These are phyloP conservation scores for Nelumbo lutea DNA, from an alignment of 164 flowering plant species.

Conservation along the genomic window DNA sequence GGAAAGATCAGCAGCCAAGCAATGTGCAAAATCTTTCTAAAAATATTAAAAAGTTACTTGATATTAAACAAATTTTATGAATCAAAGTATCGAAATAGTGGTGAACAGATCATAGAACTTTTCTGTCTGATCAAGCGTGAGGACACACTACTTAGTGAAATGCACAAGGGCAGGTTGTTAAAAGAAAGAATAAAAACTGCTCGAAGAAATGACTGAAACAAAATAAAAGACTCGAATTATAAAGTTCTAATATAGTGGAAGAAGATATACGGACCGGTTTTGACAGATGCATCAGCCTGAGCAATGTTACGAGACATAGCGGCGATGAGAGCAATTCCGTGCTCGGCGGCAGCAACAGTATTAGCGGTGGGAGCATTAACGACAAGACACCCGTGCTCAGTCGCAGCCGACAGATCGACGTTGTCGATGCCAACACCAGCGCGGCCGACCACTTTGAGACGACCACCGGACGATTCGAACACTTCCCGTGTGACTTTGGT, in stretches of 20 bases:
- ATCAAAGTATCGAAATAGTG: too few relatives aligned
- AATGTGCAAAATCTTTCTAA: too few relatives aligned
- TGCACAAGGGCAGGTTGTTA: neutral
- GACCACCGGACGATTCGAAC: slow-evolving; percentile 63
- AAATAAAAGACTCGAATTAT: too few relatives aligned
- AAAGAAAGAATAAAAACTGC: neutral
- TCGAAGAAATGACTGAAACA: too few relatives aligned
- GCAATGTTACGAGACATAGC: slow-evolving; percentile 85
- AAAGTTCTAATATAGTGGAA: too few relatives aligned
- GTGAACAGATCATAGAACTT: too few relatives aligned
- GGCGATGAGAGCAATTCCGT: slow-evolving; percentile 69
- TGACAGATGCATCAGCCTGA: slow-evolving; percentile 77
- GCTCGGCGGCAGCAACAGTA: slow-evolving; percentile 89
- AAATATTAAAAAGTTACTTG: too few relatives aligned
- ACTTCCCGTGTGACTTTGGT: slow-evolving; percentile 80
- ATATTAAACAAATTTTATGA: too few relatives aligned
- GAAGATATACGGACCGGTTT: slow-evolving; percentile 46
- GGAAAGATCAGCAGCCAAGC: too few relatives aligned
- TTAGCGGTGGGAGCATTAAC: slow-evolving; percentile 87
- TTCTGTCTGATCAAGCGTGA: too few relatives aligned
- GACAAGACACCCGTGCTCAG: slow-evolving; percentile 78
- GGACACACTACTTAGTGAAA: too few relatives aligned
- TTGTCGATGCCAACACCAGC: slow-evolving; percentile 93
- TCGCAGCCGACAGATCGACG: slow-evolving; percentile 80
- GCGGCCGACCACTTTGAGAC: slow-evolving; percentile 83